Evolutionary conservation across 1,284 basidiomycete genomes (phyloP), one percentile per base, ranked within the genome.

Genomic region (Megacollybia platyphylla): DNA sequence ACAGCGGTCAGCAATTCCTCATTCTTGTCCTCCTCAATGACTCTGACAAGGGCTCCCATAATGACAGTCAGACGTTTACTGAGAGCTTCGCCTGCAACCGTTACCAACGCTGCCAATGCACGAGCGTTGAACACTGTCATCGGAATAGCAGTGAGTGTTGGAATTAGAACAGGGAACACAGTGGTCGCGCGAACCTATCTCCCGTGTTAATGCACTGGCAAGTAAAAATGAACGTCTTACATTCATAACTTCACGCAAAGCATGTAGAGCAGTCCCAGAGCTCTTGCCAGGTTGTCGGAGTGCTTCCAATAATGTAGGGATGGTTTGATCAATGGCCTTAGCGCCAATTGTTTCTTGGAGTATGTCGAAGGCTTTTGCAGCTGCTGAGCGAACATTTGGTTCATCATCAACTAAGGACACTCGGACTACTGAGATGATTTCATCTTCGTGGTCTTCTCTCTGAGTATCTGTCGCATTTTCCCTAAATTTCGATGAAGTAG

Each of bases 91-190:
- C 94, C 94, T 31, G 96, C 94, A 5, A 97, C 94, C 4, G 87
- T 87, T 11, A 97, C 91, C 34, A 98, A 71, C 0, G 90, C 84
- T 2, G 83, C 84, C 8, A 98, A 67, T 3, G 94, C 94, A 13
- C 84, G 79, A n/a, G 89, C 90, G 57, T 98, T 97, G 79, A 97
- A 97, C 2, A 86, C 79, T 2, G 89, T 84, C 75, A 98, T 93
- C 0, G 94, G 94, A 30, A 77, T 76, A 4, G 83, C 78, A 31
- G 88, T 92, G 48, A 98, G 71, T 5, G 92, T 93, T 0, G 94
- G 96, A 41, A 98, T 89, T 43, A 98, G 68, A n/a, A 96, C 87
- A 0, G 96, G 96, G 87, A 98, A 97, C 40, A 99, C 93, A 9
- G 87, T 92, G 37, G 83, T 73, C 8, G 92, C 87, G 41, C 90